Percentiles rank a stretch among this genome's conserved stretches.
Evolutionary conservation across 257 asterid genomes (phyloP).

Genomic region (Eucommia ulmoides): DNA sequence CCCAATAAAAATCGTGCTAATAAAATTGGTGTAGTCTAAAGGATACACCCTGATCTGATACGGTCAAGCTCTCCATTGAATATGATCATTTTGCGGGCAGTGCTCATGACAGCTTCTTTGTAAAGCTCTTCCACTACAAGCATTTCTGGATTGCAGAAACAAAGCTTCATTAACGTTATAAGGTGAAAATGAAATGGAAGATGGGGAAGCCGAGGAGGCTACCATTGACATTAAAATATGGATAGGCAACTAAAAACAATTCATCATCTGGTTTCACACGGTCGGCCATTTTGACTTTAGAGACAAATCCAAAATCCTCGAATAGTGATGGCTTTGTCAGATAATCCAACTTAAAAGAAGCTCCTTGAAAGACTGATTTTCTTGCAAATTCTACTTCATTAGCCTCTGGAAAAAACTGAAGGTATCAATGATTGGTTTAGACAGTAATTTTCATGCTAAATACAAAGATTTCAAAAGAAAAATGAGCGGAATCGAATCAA

Average conservation of each 20-base stretch:
- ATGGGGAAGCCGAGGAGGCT: slow-evolving; percentile 4
- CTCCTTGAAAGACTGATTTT: slow-evolving; percentile 60
- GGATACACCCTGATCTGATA: slow-evolving; percentile 98
- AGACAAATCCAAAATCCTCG: slow-evolving; percentile 68
- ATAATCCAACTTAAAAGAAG: slow-evolving; percentile 68
- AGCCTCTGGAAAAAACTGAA: slow-evolving; percentile 93
- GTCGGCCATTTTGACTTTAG: slow-evolving; percentile 69
- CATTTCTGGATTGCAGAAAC: slow-evolving; percentile 46
- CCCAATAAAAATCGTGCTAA: too few relatives aligned
- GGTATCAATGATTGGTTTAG: slow-evolving; percentile 9
- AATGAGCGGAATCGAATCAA: background rate
- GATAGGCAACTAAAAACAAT: slow-evolving; percentile 78
- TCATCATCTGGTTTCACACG: slow-evolving; percentile 82
- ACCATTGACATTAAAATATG: slow-evolving; percentile 89
- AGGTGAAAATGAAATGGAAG: background rate
- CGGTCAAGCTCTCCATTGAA: slow-evolving; percentile 93
- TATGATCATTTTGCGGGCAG: slow-evolving; percentile 50
- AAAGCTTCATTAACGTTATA: background rate
- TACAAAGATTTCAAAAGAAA: slow-evolving; percentile 6
- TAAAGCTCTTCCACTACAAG: slow-evolving; percentile 92
- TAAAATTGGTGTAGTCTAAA: slow-evolving; percentile 13
- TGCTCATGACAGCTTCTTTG: slow-evolving; percentile 59
- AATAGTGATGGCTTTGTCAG: slow-evolving; percentile 85
- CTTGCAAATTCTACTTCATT: slow-evolving; percentile 79
- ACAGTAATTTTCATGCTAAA: slow-evolving; percentile 6